Base-by-base conservation (phyloP, 768 basidiomycete species). In the Boletus sp. region DNA sequence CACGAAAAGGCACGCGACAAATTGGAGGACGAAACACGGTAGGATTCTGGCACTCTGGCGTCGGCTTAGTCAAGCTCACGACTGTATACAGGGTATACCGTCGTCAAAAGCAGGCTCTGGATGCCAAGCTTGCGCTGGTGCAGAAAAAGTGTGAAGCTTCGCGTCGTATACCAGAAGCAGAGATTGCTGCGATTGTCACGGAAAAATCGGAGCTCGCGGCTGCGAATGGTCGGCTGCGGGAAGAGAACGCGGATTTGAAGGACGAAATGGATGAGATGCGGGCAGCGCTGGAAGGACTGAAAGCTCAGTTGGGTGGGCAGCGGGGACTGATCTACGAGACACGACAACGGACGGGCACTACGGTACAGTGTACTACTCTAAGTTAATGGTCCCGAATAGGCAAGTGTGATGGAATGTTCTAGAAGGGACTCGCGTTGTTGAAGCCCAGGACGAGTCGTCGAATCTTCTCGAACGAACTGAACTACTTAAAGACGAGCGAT, bases 281-380 rank as follows among this genome's bases (percentile, higher is more conserved):
- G 53, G 85, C 82, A 23, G 88, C 87, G 78, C 75, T 90, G 11
- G 87, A 90, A 61, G 62, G 83, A 21, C 67, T 90, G 62, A 86
- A 80, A 59, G 79, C 75, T 45, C 80, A 83, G 60, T 70, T 79
- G 45, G 79, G 74, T 50, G 82, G 82, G 9, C 70, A 72, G 44
- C 72, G 65, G 5, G 75, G 75, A 4, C 60, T 78, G 39, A 58
- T 82, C 21, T 77, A 77, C 47, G 79, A 81, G 50, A 75, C 79
- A 5, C 74, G 78, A 49, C 68, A 74, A 38, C 79, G 79, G 60
- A 69, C 79, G 17, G 47, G 54, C 27, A 54, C 62, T 33, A 37
- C 25, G 14, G 47, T 42, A 37, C 32, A 49, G 43, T 47, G 41
- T 44, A 25, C 13, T 47, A 43, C 27, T n/a, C 9, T 41, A 11